Percentiles rank a stretch among this genome's conserved stretches.
Conservation (phyloP, 2,329 filamentous ascomycete genomes). For the Phialophora chinensis region DNA sequence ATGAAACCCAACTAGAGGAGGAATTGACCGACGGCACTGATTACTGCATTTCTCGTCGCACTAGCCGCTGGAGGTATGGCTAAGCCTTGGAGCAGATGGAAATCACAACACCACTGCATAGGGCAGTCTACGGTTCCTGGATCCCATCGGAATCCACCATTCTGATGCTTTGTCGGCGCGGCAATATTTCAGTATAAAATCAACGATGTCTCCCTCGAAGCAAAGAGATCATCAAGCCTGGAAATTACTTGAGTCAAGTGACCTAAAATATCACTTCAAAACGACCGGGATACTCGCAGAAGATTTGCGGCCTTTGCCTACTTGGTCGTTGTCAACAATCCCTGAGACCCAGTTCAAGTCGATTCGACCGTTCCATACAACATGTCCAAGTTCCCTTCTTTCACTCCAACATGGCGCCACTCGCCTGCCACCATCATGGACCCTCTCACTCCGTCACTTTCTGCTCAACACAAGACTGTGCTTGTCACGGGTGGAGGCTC, state of each 20-base stretch:
- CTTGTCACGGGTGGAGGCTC: slow-evolving; percentile 9
- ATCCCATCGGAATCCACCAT: neutral
- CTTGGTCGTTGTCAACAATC: no score
- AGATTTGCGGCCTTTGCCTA: neutral
- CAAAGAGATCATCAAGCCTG: neutral
- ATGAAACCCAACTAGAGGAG: neutral
- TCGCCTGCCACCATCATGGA: slow-evolving; percentile 4
- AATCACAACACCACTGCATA: neutral
- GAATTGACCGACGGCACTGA: neutral
- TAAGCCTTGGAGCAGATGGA: neutral
- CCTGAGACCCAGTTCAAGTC: neutral
- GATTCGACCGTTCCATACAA: neutral
- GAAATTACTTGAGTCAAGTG: neutral
- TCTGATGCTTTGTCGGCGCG: neutral
- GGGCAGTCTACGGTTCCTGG: neutral
- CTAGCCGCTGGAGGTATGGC: neutral
- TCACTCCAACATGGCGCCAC: slow-evolving; percentile 21
- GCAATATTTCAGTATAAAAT: neutral
- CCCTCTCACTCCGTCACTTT: neutral
- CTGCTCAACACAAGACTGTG: slow-evolving; percentile 19
- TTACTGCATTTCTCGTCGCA: neutral
- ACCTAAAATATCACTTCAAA: neutral
- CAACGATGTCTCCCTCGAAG: neutral
- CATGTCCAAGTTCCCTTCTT: slow-evolving; percentile 18
- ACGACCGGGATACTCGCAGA: no score